Conservation (phyloP, 306 rosid species). For the Psophocarpus tetragonolobus region DNA sequence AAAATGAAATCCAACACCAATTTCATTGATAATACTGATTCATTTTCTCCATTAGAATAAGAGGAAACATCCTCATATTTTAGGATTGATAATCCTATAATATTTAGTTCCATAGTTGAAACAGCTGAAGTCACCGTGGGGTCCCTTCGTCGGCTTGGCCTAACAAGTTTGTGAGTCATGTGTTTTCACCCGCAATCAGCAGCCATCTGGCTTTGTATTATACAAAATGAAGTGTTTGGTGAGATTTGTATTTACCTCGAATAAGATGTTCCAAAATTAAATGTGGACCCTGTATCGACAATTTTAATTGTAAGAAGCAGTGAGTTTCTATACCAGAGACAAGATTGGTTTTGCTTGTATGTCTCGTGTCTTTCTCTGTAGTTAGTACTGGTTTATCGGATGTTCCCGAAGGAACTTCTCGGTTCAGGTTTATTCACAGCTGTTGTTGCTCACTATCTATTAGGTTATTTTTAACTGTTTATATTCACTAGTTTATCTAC, state of each 20-base stretch:
- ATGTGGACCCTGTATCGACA: slow-evolving; percentile 22
- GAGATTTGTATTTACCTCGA: slow-evolving; percentile 41
- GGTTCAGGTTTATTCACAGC: not conserved
- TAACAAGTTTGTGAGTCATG: slow-evolving; percentile 40
- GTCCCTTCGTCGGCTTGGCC: slow-evolving; percentile 31
- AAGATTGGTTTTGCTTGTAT: not conserved
- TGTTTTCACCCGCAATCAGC: slow-evolving; percentile 23
- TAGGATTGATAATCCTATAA: slow-evolving; percentile 38
- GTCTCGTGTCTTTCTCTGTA: not conserved
- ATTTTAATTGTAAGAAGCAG: slow-evolving; percentile 40
- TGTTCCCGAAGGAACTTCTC: not conserved
- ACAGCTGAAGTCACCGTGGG: slow-evolving; percentile 31
- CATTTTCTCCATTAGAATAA: slow-evolving; percentile 48
- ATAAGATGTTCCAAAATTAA: slow-evolving; percentile 17
- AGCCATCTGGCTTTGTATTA: slow-evolving; percentile 49
- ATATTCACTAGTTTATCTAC: not conserved
- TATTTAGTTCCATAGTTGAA: slow-evolving; percentile 42
- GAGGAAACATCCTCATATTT: slow-evolving; percentile 53
- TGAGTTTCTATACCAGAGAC: slow-evolving; percentile 28
- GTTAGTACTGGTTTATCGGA: not conserved
- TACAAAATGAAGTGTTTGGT: slow-evolving; percentile 37
- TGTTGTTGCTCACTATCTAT: slow-evolving; percentile 3
- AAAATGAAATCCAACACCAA: slow-evolving; percentile 49
- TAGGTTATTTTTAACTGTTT: not conserved
- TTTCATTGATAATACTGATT: slow-evolving; percentile 43